These are phyloP conservation scores for Sistotremastrum suecicum DNA, from an alignment of 768 basidiomycete genomes.

Conservation along the genomic window DNA sequence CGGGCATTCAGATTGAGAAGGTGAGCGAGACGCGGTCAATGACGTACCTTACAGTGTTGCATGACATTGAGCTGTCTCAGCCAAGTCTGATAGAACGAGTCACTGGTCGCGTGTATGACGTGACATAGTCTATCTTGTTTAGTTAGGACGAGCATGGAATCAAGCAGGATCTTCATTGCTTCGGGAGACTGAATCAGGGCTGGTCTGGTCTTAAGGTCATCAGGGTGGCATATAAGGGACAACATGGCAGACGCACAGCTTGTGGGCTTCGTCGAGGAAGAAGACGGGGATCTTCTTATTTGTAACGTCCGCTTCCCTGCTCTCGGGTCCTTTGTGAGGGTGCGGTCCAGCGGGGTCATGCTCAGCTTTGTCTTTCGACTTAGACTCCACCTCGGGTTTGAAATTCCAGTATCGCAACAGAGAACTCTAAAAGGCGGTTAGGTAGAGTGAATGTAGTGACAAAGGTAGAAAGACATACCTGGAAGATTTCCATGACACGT, in stretches of 20 bases:
- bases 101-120: constrained; percentile 70
- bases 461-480: constrained; percentile 25
- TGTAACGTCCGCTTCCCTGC: background rate
- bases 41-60: constrained; percentile 62
- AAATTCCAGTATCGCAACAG: constrained; percentile 66
- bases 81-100: constrained; percentile 79
- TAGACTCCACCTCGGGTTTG: constrained; percentile 23
- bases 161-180: constrained; percentile 73
- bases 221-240: constrained; percentile 1
- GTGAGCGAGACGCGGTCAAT: background rate
- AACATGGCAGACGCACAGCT: constrained; percentile 33
- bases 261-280: constrained; percentile 80
- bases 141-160: constrained; percentile 75
- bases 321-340: too few species aligned
- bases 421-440: constrained; percentile 31
- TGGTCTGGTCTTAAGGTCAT: constrained; percentile 27
- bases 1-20: background rate
- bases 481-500: constrained; percentile 74
- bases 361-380: constrained; percentile 16
- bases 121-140: constrained; percentile 81
- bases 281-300: constrained; percentile 65
- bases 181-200: constrained; percentile 63
- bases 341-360: constrained; percentile 19
- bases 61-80: constrained; percentile 65
- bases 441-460: background rate